Percentiles rank a stretch among this genome's conserved stretches.
phyloP scores from a whole-genome alignment of 129 eudicot species.

The Pulicaria dysenterica region DNA sequence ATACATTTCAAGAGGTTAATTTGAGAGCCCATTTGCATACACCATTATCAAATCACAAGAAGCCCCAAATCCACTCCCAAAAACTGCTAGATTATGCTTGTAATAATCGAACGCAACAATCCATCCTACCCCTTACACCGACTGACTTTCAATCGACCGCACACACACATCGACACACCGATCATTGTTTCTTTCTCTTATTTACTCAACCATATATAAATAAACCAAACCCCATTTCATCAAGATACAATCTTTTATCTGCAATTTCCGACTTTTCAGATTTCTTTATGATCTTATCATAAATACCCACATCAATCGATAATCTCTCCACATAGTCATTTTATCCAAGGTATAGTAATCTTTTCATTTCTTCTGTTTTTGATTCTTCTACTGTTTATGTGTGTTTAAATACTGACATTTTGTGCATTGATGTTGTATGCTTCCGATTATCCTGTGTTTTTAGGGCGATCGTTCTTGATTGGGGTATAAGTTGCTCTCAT shows the following conservation, averaged over 20 bases:
- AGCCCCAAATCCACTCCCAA: neutral
- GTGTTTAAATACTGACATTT: slow-evolving; percentile 26
- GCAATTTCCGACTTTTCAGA: slow-evolving; percentile 26
- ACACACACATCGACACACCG: slow-evolving; percentile 31
- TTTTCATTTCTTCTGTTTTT: neutral
- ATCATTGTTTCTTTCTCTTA: slow-evolving; percentile 25
- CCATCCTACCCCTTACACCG: slow-evolving; percentile 39
- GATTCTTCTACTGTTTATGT: slow-evolving; percentile 13
- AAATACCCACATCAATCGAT: slow-evolving; percentile 24
- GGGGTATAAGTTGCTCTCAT: neutral
- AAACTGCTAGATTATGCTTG: neutral
- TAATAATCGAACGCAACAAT: slow-evolving; percentile 31
- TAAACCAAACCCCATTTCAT: slow-evolving; percentile 29
- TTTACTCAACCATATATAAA: slow-evolving; percentile 26
- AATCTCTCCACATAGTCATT: slow-evolving; percentile 14
- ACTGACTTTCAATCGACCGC: slow-evolving; percentile 38
- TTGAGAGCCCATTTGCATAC: neutral
- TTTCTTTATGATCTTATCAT: slow-evolving; percentile 28
- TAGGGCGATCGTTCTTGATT: slow-evolving; percentile 31
- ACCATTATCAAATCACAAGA: neutral
- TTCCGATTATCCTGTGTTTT: slow-evolving; percentile 19
- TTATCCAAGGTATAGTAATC: slow-evolving; percentile 29
- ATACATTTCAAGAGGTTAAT: neutral
- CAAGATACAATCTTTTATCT: slow-evolving; percentile 17
- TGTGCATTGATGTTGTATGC: slow-evolving; percentile 22